Evolutionary conservation across 345 rosid genomes (phyloP), one percentile per base, ranked within the genome.

Genomic region (Zanthoxylum bungeanum): DNA sequence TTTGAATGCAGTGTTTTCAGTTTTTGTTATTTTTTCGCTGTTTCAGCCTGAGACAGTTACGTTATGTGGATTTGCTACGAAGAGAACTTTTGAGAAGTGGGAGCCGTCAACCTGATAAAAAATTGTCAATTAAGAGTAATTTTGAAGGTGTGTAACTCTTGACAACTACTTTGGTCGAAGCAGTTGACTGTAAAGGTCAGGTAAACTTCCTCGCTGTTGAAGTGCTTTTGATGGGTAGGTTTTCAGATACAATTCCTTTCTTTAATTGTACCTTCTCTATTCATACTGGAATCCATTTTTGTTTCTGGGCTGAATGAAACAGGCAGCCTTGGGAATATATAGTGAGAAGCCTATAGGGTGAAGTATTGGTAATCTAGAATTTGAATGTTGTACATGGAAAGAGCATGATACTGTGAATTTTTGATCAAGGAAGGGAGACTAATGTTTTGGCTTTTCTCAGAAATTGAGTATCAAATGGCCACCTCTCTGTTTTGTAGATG

Each of bases 211-310:
- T 3, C 22, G 55, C 27, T 28, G 69, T 55, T 55, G 46, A 64
- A 39, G 27, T 30, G 40, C 69, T 52, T 52, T 72, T 62, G 53
- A 52, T 12, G 53, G 25, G 30, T 49, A 17, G 46, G 65, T 70
- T 70, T 72, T 71, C 68, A 36, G 61, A 37, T 57, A 57, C 21
- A 57, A 52, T 7, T 71, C n/a, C 25, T 25, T 69, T 8, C 19
- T 16, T 62, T 39, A 34, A 24, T 27, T 1, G 61, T 37, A 62
- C 62, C 59, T 62, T 30, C 8, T n/a, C n/a, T n/a, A n/a, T n/a
- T n/a, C n/a, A n/a, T n/a, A n/a, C n/a, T n/a, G n/a, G n/a, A n/a
- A n/a, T n/a, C n/a, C n/a, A n/a, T n/a, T n/a, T n/a, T n/a, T n/a
- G n/a, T n/a, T n/a, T n/a, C n/a, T n/a, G n/a, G n/a, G n/a, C n/a